These are phyloP conservation scores for Yamadazyma taylorii DNA, from an alignment of 1,139 yeast genomes.

Conservation along the genomic window DNA sequence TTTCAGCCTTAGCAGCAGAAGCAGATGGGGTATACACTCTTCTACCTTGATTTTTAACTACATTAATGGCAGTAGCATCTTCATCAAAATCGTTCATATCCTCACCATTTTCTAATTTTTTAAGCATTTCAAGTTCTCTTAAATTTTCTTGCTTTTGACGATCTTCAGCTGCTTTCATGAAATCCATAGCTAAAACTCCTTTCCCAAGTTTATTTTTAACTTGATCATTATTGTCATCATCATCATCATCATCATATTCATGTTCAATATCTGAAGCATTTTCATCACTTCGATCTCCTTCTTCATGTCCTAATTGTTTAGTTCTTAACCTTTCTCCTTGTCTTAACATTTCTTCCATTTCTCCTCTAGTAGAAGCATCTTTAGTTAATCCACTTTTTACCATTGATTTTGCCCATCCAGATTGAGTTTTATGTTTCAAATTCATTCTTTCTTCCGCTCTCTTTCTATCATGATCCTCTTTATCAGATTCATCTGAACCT, in stretches of 20 bases:
- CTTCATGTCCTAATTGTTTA: conserved; percentile 70
- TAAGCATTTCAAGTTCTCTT: conserved; percentile 51
- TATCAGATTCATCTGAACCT: conserved; percentile 49
- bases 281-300: conserved; percentile 53
- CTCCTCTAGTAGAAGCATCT: conserved; percentile 79
- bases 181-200: conserved; percentile 91
- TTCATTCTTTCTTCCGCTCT: conserved; percentile 94
- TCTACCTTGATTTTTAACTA: conserved; percentile 72
- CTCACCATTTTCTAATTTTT: conserved; percentile 44
- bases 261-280: conserved; percentile 52
- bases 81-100: conserved; percentile 35
- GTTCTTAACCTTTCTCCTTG: conserved; percentile 78
- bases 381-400: conserved; percentile 87
- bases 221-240: conserved; percentile 29
- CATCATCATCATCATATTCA: conserved; percentile 37
- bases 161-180: conserved; percentile 86
- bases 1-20: conserved; percentile 40
- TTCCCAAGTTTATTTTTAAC: conserved; percentile 58
- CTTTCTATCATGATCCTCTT: conserved; percentile 65
- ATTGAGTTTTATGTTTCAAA: conserved; percentile 81
- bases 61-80: conserved; percentile 40
- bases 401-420: conserved; percentile 91
- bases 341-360: conserved; percentile 90
- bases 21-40: conserved; percentile 79
- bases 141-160: conserved; percentile 57